phyloP scores from a whole-genome alignment of 345 rosid genomes.

The Eutrema japonicum region DNA sequence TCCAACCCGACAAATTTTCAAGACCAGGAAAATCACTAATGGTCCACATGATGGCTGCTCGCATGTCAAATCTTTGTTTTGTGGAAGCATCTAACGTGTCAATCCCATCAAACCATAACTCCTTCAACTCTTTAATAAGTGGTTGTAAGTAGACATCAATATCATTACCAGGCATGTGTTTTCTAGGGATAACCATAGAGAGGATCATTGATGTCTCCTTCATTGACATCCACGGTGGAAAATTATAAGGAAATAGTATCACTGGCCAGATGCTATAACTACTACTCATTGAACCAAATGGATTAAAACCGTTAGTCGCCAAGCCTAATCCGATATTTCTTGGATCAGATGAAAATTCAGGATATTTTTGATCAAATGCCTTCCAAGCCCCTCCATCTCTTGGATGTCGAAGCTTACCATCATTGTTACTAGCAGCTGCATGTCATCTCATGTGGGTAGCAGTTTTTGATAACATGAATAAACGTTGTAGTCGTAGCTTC shows the following conservation, averaged over 20 bases:
- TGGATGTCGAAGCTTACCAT: constrained; percentile 11
- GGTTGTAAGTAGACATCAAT: background rate
- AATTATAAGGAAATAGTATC: constrained; percentile 1
- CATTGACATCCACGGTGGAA: constrained; percentile 6
- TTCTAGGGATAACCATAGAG: constrained; percentile 11
- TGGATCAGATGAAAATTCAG: constrained; percentile 3
- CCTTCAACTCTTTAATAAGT: constrained; percentile 9
- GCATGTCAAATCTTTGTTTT: constrained; percentile 17
- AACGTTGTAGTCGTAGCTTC: background rate
- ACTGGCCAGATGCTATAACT: constrained; percentile 8
- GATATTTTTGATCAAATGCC: background rate
- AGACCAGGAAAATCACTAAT: background rate
- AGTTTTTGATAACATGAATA: constrained; percentile 10
- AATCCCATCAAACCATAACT: constrained; percentile 15
- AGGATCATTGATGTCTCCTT: constrained; percentile 1
- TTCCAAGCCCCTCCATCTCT: constrained; percentile 14
- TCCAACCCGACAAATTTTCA: constrained; percentile 8
- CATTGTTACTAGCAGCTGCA: background rate
- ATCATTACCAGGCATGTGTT: background rate
- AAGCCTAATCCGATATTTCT: background rate
- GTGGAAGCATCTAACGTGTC: background rate
- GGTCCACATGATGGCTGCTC: constrained; percentile 13
- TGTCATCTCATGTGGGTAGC: constrained; percentile 13
- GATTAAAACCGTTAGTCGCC: background rate
- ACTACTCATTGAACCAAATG: constrained; percentile 17